Evolutionary conservation across 345 rosid species (phyloP).

Genomic region (Euphorbia tirucalli): DNA sequence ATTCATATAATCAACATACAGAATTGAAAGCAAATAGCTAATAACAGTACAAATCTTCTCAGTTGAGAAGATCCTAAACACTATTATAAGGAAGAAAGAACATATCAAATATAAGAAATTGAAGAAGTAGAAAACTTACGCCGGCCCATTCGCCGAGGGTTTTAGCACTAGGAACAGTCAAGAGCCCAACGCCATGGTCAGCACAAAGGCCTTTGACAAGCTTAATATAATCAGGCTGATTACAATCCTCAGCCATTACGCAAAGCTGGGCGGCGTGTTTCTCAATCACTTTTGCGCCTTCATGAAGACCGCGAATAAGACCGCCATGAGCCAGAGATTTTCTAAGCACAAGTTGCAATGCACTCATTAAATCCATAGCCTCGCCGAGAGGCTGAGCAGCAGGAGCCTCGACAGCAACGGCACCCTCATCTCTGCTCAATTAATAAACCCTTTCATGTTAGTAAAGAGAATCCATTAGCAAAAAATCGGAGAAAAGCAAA

Average conservation of each 20-base stretch:
- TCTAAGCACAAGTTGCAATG: slow-evolving; percentile 26
- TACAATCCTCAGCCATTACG: slow-evolving; percentile 81
- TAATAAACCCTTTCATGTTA: background rate
- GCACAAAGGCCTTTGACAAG: slow-evolving; percentile 77
- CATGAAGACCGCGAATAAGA: slow-evolving; percentile 71
- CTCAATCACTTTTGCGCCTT: slow-evolving; percentile 74
- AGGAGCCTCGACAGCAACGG: slow-evolving; percentile 16
- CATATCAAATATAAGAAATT: background rate
- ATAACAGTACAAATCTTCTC: background rate
- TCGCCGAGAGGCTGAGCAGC: slow-evolving; percentile 29
- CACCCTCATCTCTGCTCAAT: slow-evolving; percentile 23
- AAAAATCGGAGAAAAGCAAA: background rate
- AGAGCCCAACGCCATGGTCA: slow-evolving; percentile 61
- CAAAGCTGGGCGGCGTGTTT: slow-evolving; percentile 71
- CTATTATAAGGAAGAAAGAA: background rate
- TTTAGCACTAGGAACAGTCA: slow-evolving; percentile 80
- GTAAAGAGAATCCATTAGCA: background rate
- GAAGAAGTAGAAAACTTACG: slow-evolving; percentile 40
- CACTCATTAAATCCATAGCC: slow-evolving; percentile 33
- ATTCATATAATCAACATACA: background rate
- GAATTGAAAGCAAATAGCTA: background rate
- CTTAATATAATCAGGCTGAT: slow-evolving; percentile 81
- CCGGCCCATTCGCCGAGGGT: slow-evolving; percentile 95
- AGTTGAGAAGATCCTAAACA: background rate
- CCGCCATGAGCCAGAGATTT: slow-evolving; percentile 39